Percentiles rank a stretch among this genome's conserved stretches.
phyloP scores from a whole-genome alignment of 495 filamentous ascomycete species.

The Tuber calosporum region DNA sequence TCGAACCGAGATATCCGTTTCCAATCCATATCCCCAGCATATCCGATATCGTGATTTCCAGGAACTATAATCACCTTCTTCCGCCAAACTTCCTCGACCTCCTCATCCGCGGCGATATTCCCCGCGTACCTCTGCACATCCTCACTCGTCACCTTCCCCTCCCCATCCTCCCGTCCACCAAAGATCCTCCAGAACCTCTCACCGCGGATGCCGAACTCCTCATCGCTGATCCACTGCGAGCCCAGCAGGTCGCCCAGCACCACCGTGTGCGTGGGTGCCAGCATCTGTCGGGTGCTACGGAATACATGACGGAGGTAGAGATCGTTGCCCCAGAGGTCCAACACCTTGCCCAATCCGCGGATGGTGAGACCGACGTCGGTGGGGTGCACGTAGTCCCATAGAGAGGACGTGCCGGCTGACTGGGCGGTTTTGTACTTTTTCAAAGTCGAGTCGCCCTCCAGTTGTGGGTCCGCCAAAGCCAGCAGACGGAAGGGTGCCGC shows the following conservation, averaged over 20 bases:
- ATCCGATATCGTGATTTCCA: constrained; percentile 94
- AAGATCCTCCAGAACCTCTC: constrained; percentile 80
- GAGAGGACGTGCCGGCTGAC: constrained; percentile 23
- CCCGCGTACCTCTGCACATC: constrained; percentile 48
- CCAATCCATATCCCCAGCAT: constrained; percentile 76
- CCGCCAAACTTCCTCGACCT: constrained; percentile 51
- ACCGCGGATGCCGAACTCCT: constrained; percentile 68
- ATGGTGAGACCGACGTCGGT: constrained; percentile 32
- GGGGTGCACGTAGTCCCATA: constrained; percentile 47
- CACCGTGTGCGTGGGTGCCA: constrained; percentile 73
- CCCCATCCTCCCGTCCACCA: constrained; percentile 43
- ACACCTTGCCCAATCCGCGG: constrained; percentile 54
- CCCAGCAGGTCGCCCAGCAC: constrained; percentile 88
- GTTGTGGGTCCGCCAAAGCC: constrained; percentile 84
- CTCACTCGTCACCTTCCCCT: constrained; percentile 53
- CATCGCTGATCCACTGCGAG: constrained; percentile 89
- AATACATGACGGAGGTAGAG: constrained; percentile 91
- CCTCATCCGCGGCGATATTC: constrained; percentile 50
- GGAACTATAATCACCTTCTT: constrained; percentile 75
- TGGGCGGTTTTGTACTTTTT: constrained; percentile 41
- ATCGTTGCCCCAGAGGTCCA: constrained; percentile 90
- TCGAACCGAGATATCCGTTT: constrained; percentile 72
- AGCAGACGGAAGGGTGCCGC: constrained; percentile 77
- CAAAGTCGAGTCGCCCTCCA: constrained; percentile 86
- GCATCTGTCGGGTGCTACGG: constrained; percentile 64